Percentiles rank a stretch among this genome's conserved stretches.
These are phyloP conservation scores for Polygonum maritimum DNA, from an alignment of 148 eudicot species.

Conservation along the genomic window DNA sequence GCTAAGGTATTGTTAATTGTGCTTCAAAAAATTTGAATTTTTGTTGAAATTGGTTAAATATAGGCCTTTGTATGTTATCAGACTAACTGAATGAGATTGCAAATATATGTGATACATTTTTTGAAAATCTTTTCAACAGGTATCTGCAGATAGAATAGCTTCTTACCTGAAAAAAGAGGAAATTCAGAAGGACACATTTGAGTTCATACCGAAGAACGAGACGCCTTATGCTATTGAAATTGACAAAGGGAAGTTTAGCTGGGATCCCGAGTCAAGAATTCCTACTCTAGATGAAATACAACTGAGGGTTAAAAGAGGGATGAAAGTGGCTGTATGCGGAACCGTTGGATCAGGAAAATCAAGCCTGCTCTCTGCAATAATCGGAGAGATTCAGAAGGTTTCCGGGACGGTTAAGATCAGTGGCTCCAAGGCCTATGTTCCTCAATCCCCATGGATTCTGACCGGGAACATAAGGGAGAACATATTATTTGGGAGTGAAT, in stretches of 20 bases:
- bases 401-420: constrained; percentile 64
- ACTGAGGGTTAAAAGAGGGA: constrained; percentile 53
- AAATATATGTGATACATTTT: too few species aligned
- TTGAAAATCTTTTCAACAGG: too few species aligned
- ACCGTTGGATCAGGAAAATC: constrained; percentile 97
- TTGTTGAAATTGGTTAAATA: too few species aligned
- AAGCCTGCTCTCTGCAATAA: constrained; percentile 69
- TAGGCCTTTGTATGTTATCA: too few species aligned
- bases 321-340: constrained; percentile 98
- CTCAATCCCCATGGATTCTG: constrained; percentile 92
- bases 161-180: constrained; percentile 78
- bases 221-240: constrained; percentile 51
- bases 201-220: constrained; percentile 34
- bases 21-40: too few species aligned
- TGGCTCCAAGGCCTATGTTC: constrained; percentile 93
- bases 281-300: constrained; percentile 58
- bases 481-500: constrained; percentile 71
- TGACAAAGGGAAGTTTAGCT: constrained; percentile 49
- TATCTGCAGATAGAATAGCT: constrained; percentile 79
- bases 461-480: constrained; percentile 87
- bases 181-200: constrained; percentile 51
- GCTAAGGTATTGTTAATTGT: constrained; percentile 36
- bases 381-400: constrained; percentile 73
- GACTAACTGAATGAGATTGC: too few species aligned
- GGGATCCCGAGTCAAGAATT: constrained; percentile 43